Conservation (phyloP, 31 red algal genomes). For the Asparagopsis taxiformis region DNA sequence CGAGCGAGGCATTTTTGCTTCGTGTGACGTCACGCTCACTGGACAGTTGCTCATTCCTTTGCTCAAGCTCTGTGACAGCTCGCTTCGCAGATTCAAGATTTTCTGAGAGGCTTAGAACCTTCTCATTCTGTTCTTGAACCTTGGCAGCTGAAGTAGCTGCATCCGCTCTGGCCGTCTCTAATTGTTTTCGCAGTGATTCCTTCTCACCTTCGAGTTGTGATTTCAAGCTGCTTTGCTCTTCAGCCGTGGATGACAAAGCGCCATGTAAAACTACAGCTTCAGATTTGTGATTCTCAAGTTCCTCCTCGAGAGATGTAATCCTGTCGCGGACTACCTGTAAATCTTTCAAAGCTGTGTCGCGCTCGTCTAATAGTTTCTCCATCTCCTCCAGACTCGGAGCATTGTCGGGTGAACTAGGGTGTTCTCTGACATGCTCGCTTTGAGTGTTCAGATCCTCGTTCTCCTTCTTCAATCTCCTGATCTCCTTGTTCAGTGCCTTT, state of each 20-base stretch:
- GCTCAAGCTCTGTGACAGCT: not conserved
- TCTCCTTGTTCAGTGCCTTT: conserved; percentile 59
- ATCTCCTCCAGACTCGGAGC: no score
- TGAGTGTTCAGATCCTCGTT: conserved; percentile 29
- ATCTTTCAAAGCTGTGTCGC: conserved; percentile 15
- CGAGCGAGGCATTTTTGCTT: conserved; percentile 18
- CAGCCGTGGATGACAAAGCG: conserved; percentile 8
- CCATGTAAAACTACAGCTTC: conserved; percentile 6
- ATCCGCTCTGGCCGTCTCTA: conserved; percentile 2
- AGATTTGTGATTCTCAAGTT: not conserved
- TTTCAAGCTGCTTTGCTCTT: conserved; percentile 2
- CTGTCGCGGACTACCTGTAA: not conserved
- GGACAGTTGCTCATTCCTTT: conserved; percentile 1
- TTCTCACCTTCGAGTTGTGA: conserved; percentile 16
- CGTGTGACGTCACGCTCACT: conserved; percentile 24
- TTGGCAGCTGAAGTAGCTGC: conserved; percentile 4
- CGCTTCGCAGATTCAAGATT: conserved; percentile 8
- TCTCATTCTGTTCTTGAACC: conserved; percentile 3
- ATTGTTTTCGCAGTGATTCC: conserved; percentile 1
- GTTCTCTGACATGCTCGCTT: not conserved
- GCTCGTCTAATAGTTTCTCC: no score
- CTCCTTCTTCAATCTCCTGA: conserved; percentile 44
- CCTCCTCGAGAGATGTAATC: conserved; percentile 3
- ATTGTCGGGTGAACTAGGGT: no score
- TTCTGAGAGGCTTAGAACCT: not conserved